Evolutionary conservation across 352 stramenopile species (phyloP), one percentile per base, ranked within the genome.

Genomic region (Phytophthora sojae): DNA sequence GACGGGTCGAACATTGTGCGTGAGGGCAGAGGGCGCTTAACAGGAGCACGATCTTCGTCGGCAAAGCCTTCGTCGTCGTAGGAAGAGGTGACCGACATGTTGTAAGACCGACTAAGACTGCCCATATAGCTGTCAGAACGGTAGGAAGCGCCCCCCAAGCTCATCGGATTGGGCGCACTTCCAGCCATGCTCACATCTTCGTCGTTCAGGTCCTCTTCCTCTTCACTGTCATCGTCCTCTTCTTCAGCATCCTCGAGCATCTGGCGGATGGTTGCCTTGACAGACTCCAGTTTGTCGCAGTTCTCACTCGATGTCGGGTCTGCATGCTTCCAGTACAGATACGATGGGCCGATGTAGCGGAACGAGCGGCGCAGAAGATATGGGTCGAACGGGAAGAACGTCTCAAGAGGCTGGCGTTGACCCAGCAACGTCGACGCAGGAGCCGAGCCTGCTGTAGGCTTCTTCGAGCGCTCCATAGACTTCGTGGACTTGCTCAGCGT

Each of bases 311-410:
- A 91, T 4, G 80, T 93, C 47, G 89, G 89, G 51, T 96, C 89
- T 23, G 85, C 89, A 55, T 96, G 87, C 73, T 97, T 95, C 97
- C 97, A 99, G 76, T 98, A 97, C 57, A 97, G 77, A 73, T 99
- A 99, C 60, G 97, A 86, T 37, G 91, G 89, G 4, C 96, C 91
- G 54, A 99, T 95, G 71, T 93, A 98, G 25, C 77, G 82, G 73
- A 98, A 98, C 21, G 96, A 99, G 32, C 89, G 87, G 19, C 96
- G 85, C 29, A 99, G 74, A 39, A 99, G 79, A 68, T 99, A 99
- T 7, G 97, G 97, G 79, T 99, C 97, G 67, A 99, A 99, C 25
- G 97, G 97, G 64, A 99, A 99, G 69, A 99, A 99, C 6, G 87
- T 94, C 61, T 94, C 85, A 6, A 93, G 72, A 19, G 83, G 82